These are phyloP conservation scores for Podospora anserina DNA, from an alignment of 495 filamentous ascomycete species.

Conservation along the genomic window DNA sequence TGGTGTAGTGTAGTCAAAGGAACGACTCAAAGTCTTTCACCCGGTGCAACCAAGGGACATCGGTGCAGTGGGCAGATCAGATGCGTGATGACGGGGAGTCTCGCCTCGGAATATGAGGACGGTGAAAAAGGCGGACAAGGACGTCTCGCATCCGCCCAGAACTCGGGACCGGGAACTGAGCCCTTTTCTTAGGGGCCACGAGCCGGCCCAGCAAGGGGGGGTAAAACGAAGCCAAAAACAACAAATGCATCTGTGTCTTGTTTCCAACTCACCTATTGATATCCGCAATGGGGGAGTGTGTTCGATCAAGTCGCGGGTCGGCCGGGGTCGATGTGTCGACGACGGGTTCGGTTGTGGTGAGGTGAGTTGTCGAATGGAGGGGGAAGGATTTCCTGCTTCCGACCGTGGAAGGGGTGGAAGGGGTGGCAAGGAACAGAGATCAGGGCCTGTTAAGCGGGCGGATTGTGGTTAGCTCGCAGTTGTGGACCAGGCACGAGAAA, in stretches of 20 bases:
- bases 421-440: slow-evolving; percentile 20
- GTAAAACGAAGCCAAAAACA: background rate
- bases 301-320: background rate
- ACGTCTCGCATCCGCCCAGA: slow-evolving; percentile 13
- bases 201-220: background rate
- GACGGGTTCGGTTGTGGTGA: background rate
- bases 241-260: background rate
- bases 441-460: slow-evolving; percentile 16
- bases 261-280: slow-evolving; percentile 13
- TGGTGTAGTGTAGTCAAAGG: background rate
- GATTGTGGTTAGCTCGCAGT: background rate
- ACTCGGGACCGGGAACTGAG: slow-evolving; percentile 1
- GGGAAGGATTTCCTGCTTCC: slow-evolving; percentile 17
- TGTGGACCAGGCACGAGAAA: slow-evolving; percentile 4
- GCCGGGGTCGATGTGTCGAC: slow-evolving; percentile 3
- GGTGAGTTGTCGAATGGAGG: slow-evolving; percentile 8
- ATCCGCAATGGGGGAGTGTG: slow-evolving; percentile 8
- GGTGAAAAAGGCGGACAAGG: slow-evolving; percentile 1
- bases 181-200: slow-evolving; percentile 2
- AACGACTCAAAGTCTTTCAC: background rate
- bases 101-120: slow-evolving; percentile 8
- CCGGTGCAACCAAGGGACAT: background rate
- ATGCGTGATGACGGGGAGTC: slow-evolving; percentile 14
- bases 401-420: slow-evolving; percentile 11
- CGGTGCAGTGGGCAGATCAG: slow-evolving; percentile 10